Conservation (phyloP, 2,329 filamentous ascomycete genomes). For the Colletotrichum lupini region DNA sequence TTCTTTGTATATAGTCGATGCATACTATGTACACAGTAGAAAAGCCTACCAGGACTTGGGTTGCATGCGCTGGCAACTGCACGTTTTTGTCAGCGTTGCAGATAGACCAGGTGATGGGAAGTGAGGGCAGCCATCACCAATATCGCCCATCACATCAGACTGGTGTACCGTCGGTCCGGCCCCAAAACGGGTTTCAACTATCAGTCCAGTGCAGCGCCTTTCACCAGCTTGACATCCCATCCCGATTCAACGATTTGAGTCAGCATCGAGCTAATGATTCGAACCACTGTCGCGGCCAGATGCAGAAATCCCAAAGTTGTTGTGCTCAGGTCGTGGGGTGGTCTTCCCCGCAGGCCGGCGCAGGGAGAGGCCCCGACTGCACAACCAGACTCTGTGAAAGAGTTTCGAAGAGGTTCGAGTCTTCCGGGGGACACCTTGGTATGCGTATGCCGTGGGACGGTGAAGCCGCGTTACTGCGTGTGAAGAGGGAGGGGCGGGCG, state of each 20-base stretch:
- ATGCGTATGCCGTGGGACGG: background rate
- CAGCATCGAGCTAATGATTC: background rate
- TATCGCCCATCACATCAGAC: background rate
- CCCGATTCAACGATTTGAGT: background rate
- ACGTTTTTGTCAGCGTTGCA: background rate
- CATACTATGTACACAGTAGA: too few species aligned
- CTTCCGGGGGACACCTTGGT: constrained; percentile 18
- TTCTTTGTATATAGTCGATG: background rate
- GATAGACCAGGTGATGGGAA: background rate
- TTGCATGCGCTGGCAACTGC: background rate
- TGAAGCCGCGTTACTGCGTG: background rate
- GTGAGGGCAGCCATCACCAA: background rate
- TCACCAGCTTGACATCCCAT: background rate
- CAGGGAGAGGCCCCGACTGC: constrained; percentile 7
- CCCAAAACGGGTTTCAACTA: background rate
- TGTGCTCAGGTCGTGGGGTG: constrained; percentile 12
- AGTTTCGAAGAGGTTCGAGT: constrained; percentile 31
- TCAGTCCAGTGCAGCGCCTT: background rate
- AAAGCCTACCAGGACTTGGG: background rate
- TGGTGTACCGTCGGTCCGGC: background rate
- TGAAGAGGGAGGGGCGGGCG: background rate
- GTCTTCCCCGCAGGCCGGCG: constrained; percentile 16
- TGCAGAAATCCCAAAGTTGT: background rate
- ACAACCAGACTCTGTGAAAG: background rate
- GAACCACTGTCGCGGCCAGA: background rate